Evolutionary conservation across 495 filamentous ascomycete genomes (phyloP), one percentile per base, ranked within the genome.

Genomic region (Neurospora discreta): DNA sequence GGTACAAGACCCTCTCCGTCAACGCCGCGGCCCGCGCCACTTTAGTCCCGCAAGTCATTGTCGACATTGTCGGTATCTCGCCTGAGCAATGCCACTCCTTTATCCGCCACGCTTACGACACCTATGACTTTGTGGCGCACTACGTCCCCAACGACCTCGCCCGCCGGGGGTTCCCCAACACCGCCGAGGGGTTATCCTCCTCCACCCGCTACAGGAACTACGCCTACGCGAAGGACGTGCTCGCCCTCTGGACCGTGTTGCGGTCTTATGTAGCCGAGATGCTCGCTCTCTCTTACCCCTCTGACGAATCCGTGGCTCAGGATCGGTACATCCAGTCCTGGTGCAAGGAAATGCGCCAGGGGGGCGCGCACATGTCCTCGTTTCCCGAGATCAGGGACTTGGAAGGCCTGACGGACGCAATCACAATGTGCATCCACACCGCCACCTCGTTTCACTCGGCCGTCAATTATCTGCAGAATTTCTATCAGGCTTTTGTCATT

Each of bases 371-470:
- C 65, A 75, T 86, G 71, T 73, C 74, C 5, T 75, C 73, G 30
- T 86, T 98, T 69, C 89, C 90, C 33, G 86, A 86, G 9, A 86
- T 95, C 77, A 95, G 94, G 74, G 83, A 97, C 36, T 90, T 93
- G 11, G 90, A 92, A 68, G 91, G 91, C 73, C 88, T 97, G 2
- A 89, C 91, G n/a, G 92, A 96, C 76, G 89, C 89, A 10, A 92
- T 96, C 5, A 86, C 84, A 30, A 86, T 86, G 84, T 85, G 83
- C 78, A 85, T 86, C 74, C 83, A 85, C 77, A 83, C 84, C 69
- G 84, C 84, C 40, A 76, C 84, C 4, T 84, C 84, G 0, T 84
- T 81, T 71, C 84, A 86, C 77, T 83, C 80, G 18, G 82, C 84
- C 26, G 78, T 86, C 43, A 86, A 86, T 73, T 86, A 86, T 74